Base-by-base conservation (phyloP, 1,284 basidiomycete species). In the Marasmius tenuissimus region DNA sequence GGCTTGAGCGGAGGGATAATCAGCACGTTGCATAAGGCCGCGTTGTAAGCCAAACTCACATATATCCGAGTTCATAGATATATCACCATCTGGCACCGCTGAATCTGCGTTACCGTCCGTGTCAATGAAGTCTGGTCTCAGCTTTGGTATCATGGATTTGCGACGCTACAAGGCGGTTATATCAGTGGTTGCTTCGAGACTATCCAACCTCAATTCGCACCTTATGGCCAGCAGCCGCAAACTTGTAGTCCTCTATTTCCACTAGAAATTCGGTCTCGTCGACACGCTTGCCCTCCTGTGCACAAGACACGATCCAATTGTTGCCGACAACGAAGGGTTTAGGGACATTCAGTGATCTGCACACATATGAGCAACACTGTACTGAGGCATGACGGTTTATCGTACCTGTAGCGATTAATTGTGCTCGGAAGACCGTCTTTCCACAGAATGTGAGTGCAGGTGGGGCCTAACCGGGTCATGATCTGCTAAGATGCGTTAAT, bases 291-390 rank as follows among this genome's bases (percentile, higher is more conserved):
- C 86, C 81, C 61, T 87, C 82, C 70, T 96, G 93, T 11, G 86
- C 91, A 66, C 92, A 94, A 68, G 91, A 86, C 1, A 94, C 92
- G 2, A 97, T 92, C 95, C 95, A 97, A n/a, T 85, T 88, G 66
- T 96, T 93, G 11, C 93, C 92, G 12, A 97, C 91, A 11, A 96
- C 86, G 47, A 81, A 72, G 0, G 92, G 92, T 67, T 88, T 89
- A 0, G 88, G 88, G 35, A 91, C 86, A 39, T 85, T 77, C 16
- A 90, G 73, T 59, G 85, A 70, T 58, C 88, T 89, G 59, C 22
- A 16, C n/a, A 59, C 22, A 34, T 35, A 48, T 40, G 22, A 50
- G 16, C 20, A 48, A 45, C 34, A 47, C 10, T 16, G 14, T 35
- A 22, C 40, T 7, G 14, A 35, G 27, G 57, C 34, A 42, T 34